Percentiles rank a stretch among this genome's conserved stretches.
Conservation (phyloP, 2,329 filamentous ascomycete species). For the Claviceps spartinae region DNA sequence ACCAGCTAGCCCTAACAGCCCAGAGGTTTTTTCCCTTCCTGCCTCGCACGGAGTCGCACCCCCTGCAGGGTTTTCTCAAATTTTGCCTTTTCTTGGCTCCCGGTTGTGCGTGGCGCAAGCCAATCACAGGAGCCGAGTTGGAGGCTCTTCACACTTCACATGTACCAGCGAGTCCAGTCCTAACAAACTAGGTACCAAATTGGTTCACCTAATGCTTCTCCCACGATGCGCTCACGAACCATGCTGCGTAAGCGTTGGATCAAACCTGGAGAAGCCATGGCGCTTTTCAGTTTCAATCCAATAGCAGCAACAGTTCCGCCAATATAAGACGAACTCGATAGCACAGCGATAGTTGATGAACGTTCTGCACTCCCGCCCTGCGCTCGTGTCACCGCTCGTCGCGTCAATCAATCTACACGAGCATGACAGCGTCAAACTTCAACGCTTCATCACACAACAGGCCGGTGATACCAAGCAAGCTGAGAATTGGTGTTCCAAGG, state of each 20-base stretch:
- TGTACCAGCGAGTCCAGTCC: not conserved
- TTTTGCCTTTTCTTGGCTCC: not conserved
- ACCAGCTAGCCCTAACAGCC: slow-evolving; percentile 22
- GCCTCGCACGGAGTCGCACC: slow-evolving; percentile 3
- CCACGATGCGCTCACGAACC: no score
- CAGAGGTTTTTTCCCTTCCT: slow-evolving; percentile 14
- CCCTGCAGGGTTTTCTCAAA: slow-evolving; percentile 9
- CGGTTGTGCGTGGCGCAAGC: slow-evolving; percentile 3
- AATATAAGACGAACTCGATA: no score
- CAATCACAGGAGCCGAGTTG: slow-evolving; percentile 5
- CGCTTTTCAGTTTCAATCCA: no score
- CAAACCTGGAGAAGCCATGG: not conserved
- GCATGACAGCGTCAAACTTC: not conserved
- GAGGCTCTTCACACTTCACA: not conserved
- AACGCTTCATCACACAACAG: no score
- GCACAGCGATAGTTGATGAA: not conserved
- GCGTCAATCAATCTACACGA: no score
- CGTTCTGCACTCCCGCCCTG: not conserved
- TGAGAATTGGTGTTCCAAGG: no score
- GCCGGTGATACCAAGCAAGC: no score
- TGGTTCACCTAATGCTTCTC: not conserved
- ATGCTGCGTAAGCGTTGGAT: not conserved
- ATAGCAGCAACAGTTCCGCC: no score
- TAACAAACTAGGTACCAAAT: not conserved
- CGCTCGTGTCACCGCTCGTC: not conserved